Percentiles rank a stretch among this genome's conserved stretches.
These are phyloP conservation scores for Phyllosticta citriasiana DNA, from an alignment of 2,329 filamentous ascomycete genomes.

Conservation along the genomic window DNA sequence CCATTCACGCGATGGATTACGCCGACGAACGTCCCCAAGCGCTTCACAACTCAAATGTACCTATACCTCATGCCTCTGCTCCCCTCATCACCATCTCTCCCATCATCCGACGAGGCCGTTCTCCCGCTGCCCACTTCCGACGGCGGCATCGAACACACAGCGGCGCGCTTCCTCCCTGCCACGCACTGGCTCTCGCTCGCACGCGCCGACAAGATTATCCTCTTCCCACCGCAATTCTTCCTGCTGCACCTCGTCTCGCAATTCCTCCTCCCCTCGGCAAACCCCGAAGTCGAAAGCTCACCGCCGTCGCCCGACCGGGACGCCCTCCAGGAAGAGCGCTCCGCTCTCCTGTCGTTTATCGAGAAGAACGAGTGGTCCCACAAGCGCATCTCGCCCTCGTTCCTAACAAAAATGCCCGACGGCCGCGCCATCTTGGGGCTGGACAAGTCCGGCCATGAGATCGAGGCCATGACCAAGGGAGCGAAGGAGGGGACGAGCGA, in stretches of 20 bases:
- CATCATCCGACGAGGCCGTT: slow-evolving; percentile 39
- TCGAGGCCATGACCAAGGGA: slow-evolving; percentile 29
- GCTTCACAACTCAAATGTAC: slow-evolving; percentile 97
- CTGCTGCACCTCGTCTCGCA: slow-evolving; percentile 51
- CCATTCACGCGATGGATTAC: slow-evolving; percentile 93
- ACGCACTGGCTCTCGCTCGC: slow-evolving; percentile 59
- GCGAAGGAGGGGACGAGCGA: slow-evolving; percentile 42
- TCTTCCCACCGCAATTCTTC: slow-evolving; percentile 86
- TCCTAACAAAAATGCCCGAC: slow-evolving; percentile 33
- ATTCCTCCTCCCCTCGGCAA: slow-evolving; percentile 37
- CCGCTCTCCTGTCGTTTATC: slow-evolving; percentile 35
- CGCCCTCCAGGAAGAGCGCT: slow-evolving; percentile 31
- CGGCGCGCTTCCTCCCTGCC: slow-evolving; percentile 66
- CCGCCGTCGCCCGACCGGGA: slow-evolving; percentile 15
- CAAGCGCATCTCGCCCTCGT: slow-evolving; percentile 32
- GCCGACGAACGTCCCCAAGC: slow-evolving; percentile 57
- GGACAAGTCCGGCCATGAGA: slow-evolving; percentile 45
- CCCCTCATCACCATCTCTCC: slow-evolving; percentile 12
- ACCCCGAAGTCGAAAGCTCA: slow-evolving; percentile 14
- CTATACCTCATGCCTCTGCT: slow-evolving; percentile 66
- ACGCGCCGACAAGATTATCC: slow-evolving; percentile 55
- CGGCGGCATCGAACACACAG: slow-evolving; percentile 59
- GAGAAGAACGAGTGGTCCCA: slow-evolving; percentile 44
- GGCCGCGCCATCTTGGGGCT: slow-evolving; percentile 43
- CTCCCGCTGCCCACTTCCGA: slow-evolving; percentile 63